Evolutionary conservation across 2,329 filamentous ascomycete species (phyloP), one percentile per base, ranked within the genome.

Genomic region (Mycosphaerella sp.): DNA sequence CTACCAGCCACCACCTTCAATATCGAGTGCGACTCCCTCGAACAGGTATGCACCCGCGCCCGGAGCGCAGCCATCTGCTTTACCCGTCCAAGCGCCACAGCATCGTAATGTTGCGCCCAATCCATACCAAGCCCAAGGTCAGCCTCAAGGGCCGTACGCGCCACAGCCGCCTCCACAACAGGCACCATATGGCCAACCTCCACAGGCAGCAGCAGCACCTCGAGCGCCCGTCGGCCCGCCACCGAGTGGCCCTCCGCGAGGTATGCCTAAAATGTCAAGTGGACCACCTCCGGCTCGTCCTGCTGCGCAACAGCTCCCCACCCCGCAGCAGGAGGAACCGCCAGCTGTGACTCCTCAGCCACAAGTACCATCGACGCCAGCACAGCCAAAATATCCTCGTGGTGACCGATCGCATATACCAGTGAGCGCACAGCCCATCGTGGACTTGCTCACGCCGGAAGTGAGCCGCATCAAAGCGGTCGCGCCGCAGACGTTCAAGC

Each of bases 401-500:
- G 92, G 92, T 63, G 92, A 97, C 70, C 85, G 92, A 47, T 89
- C 87, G 17, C 90, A 97, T 70, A 95, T 98, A 54, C 87, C 92
- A 0, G 70, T 82, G 10, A 78, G 78, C 48, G 89, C 92, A 11
- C 84, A 86, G 68, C 84, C 82, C 47, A 78, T 98, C 62, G 90
- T 87, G 51, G 87, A 95, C 49, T 81, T 95, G 38, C 79, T 98
- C 45, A 85, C 77, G 51, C 80, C 80, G 32, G 92, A 97, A 64
- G 90, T 97, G 82, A 85, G 92, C 64, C 87, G 90, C 34, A 87
- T 98, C 52, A 91, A 91, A 56, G 75, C 84, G 32, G 86, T 89
- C 62, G 93, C 93, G 0, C 93, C 93, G 14, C 77, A 85, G n/a
- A 84, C 85, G 12, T 96, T 93, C 74, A 85, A 88, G 59, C 80